Evolutionary conservation across 805 yeast species (phyloP).

Genomic region (Saccharomyces jurei): DNA sequence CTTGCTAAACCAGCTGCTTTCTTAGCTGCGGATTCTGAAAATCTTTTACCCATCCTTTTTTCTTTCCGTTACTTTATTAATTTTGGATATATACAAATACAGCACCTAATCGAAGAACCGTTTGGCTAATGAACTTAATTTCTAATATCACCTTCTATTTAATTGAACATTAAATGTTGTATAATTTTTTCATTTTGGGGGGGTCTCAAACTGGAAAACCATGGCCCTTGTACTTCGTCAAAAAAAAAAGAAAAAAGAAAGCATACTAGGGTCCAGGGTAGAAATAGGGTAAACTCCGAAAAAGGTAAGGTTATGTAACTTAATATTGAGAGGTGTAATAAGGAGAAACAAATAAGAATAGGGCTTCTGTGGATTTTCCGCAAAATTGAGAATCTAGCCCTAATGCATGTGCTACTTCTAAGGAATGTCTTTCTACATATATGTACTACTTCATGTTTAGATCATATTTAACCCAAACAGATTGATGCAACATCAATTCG

Average conservation of each 20-base stretch:
- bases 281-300: not conserved
- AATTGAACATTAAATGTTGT: not conserved
- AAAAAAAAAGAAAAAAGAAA: not conserved
- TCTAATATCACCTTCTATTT: not conserved
- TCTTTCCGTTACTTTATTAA: not conserved
- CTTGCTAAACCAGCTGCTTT: constrained; percentile 31
- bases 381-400: not conserved
- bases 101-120: not conserved
- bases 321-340: not conserved
- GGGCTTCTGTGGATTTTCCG: not conserved
- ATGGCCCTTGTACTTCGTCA: not conserved
- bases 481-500: not conserved
- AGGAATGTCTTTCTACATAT: not conserved
- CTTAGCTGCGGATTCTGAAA: constrained; percentile 30
- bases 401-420: not conserved
- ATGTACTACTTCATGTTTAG: not conserved
- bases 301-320: not conserved
- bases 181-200: not conserved
- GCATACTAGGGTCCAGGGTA: not conserved
- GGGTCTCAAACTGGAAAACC: not conserved
- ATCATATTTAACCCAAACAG: not conserved
- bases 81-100: not conserved
- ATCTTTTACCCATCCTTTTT: constrained; percentile 30
- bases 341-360: not conserved
- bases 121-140: not conserved